Evolutionary conservation across 169 alveolate genomes (phyloP).

Genomic region (Plasmodium cynomolgi): DNA sequence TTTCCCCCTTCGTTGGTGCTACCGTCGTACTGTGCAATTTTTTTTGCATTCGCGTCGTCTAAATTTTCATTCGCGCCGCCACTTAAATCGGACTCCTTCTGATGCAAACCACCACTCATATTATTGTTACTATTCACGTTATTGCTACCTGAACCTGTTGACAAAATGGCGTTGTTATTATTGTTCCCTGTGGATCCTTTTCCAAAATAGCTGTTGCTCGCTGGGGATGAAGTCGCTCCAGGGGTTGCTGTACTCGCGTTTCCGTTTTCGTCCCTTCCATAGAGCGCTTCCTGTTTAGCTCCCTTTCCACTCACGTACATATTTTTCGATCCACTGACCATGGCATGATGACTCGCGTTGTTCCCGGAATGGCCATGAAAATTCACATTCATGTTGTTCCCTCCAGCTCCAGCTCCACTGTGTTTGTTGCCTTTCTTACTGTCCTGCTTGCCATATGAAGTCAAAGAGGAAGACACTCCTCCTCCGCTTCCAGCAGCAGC

Average conservation of each 20-base stretch:
- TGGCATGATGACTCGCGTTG: conserved; percentile 2
- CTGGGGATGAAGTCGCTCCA: background rate
- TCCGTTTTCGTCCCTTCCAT: conserved; percentile 16
- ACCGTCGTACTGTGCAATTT: background rate
- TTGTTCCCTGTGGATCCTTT: background rate
- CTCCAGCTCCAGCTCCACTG: background rate
- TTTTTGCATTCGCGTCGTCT: background rate
- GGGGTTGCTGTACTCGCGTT: background rate
- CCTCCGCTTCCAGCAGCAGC: background rate
- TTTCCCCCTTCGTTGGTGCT: background rate
- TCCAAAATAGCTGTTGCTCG: background rate
- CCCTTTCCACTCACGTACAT: conserved; percentile 1
- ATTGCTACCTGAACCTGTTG: background rate
- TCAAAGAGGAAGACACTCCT: background rate
- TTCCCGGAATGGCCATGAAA: conserved; percentile 3
- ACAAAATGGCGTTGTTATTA: background rate
- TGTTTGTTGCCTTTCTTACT: background rate
- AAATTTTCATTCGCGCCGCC: background rate
- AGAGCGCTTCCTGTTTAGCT: conserved; percentile 9
- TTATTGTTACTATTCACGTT: background rate
- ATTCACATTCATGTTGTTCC: conserved; percentile 1
- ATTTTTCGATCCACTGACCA: conserved; percentile 6
- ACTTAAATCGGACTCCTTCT: background rate
- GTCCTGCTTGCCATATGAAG: background rate
- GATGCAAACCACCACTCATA: background rate